Base-by-base conservation (phyloP, 2,329 filamentous ascomycete genomes). In the Neonectria neomacrospora region DNA sequence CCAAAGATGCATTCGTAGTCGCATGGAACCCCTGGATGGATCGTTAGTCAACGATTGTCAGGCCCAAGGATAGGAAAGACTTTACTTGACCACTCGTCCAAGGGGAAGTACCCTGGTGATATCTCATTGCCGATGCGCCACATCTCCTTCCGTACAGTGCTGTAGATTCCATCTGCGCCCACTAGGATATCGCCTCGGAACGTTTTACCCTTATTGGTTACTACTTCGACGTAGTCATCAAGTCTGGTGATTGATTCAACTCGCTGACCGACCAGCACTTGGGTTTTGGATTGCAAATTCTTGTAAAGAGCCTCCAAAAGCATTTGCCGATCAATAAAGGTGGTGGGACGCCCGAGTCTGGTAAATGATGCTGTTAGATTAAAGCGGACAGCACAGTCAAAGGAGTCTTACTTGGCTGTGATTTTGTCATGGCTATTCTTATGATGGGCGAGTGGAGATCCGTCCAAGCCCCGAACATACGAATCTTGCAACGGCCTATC, bases 81-180 rank as follows among this genome's bases (percentile, higher is more conserved):
- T 45, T 41, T 45, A 45, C 42, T 22, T 45, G 42, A 45, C 22
- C 44, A 23, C 32, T 45, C 42, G 7, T 45, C 42, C 42, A 14
- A 14, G 5, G 42, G 42, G 20, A 45, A 45, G 8, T 45, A 45
- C 1, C 42, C 42, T 23, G 42, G 42, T 20, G 42, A 45, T 12
- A 45, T 14, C 20, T 45, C 20, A 23, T 45, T 45, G 11, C 42
- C 42, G 12, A 26, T 22, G 20, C 42, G 42, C 51, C 58, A 61
- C 71, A 74, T 73, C 30, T 76, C 72, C 7, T 66, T 48, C n/a
- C 80, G 68, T 3, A 78, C 69, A 1, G 67, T 63, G 68, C 79
- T 81, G 60, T 80, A 73, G 22, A 81, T 73, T n/a, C 80, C 80
- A 54, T 81, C 80, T 3, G 76, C 75, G 5, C 79, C 79, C 3